Base-by-base conservation (phyloP, 2,329 filamentous ascomycete species). In the Aspergillus tanneri region DNA sequence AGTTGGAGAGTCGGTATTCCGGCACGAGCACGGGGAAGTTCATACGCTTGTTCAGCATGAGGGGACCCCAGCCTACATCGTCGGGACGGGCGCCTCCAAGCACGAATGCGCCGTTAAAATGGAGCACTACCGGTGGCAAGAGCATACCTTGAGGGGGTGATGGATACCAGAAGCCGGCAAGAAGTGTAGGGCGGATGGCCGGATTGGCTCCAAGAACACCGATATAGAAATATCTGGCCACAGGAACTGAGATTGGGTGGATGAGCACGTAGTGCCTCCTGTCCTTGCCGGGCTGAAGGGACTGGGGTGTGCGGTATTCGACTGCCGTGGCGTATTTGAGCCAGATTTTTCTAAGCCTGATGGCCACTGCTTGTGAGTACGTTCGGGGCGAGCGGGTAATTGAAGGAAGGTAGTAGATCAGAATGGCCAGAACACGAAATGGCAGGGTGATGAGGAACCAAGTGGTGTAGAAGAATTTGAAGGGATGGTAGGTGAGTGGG, bases 1-100 rank as follows among this genome's bases (percentile, higher is more conserved):
- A 12, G 14, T 49, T 46, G 4, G 59, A 49, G 7, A 62, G 49
- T 50, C 60, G 51, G 46, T 62, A 63, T 19, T 61, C 57, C 5
- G 49, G 48, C 40, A 46, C 52, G 36, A 57, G 45, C 10, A 57
- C 35, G 21, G 25, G 25, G 25, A 9, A 28, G 25, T 9, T 11
- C 4, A 28, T 9, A 9, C 10, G 10, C 4, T 4, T 28, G 25
- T n/a, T 28, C 4, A 28, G 25, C 4, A 28, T n/a, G 10, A 5
- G 10, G 8, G 25, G 25, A 10, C 25, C 25, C 25, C 25, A 28
- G 3, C 4, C 25, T 9, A 9, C n/a, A 11, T 28, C 25, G 10
- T 11, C n/a, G 10, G 10, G 25, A n/a, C 25, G 25, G 4, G 25
- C 25, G 25, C 25, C 25, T 11, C 25, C 25, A n/a, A 28, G 25